Evolutionary conservation across 495 filamentous ascomycete genomes (phyloP).

Genomic region (Daldinia decipiens): DNA sequence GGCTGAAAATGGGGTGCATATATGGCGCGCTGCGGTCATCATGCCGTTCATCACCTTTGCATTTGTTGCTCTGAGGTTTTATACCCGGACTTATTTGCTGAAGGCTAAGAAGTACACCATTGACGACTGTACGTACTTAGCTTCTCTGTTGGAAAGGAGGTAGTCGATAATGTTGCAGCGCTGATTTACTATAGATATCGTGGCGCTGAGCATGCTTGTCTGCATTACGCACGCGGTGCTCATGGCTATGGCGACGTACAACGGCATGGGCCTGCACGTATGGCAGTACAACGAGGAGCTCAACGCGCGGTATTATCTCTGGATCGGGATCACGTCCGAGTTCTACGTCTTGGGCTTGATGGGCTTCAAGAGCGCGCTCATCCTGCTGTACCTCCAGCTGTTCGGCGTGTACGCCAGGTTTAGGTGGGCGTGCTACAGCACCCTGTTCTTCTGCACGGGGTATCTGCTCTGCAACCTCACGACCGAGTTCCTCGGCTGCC

Average conservation of each 20-base stretch:
- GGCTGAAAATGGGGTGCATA: slow-evolving; percentile 41
- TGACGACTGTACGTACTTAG: slow-evolving; percentile 36
- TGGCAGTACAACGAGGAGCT: slow-evolving; percentile 43
- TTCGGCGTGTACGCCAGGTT: slow-evolving; percentile 50
- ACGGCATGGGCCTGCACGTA: slow-evolving; percentile 43
- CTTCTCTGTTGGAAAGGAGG: neutral
- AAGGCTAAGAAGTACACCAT: slow-evolving; percentile 31
- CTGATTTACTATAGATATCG: slow-evolving; percentile 33
- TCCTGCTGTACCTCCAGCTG: slow-evolving; percentile 52
- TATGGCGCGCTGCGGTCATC: slow-evolving; percentile 39
- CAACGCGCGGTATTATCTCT: slow-evolving; percentile 43
- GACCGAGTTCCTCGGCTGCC: slow-evolving; percentile 53
- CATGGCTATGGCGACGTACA: slow-evolving; percentile 42
- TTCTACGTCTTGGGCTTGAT: slow-evolving; percentile 48
- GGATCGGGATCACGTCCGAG: slow-evolving; percentile 49
- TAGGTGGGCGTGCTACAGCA: slow-evolving; percentile 49
- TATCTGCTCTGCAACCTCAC: slow-evolving; percentile 54
- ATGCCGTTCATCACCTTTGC: slow-evolving; percentile 40
- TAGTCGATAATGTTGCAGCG: neutral
- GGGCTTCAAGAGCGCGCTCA: slow-evolving; percentile 52
- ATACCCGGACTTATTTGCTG: slow-evolving; percentile 34
- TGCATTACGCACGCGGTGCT: slow-evolving; percentile 41
- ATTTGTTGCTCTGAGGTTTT: slow-evolving; percentile 40
- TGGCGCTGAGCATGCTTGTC: slow-evolving; percentile 32
- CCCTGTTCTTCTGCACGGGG: slow-evolving; percentile 50